Percentiles rank a stretch among this genome's conserved stretches.
Evolutionary conservation across 1,284 basidiomycete species (phyloP).

Genomic region (Ustilago trichophora): DNA sequence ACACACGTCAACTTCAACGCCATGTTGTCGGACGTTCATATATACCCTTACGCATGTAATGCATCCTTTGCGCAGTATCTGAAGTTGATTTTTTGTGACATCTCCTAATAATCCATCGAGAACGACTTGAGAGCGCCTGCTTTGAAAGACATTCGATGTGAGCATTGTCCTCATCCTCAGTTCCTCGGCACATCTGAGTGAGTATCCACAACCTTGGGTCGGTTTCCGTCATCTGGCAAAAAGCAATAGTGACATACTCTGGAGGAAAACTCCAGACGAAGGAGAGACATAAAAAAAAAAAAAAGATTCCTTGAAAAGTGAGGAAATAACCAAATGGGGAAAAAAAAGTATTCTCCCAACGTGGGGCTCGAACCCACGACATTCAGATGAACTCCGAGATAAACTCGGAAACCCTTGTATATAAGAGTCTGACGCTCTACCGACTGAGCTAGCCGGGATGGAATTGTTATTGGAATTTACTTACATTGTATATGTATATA

Average conservation of each 20-base stretch:
- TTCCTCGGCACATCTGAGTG: too few relatives aligned
- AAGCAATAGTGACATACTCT: too few relatives aligned
- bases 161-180: too few relatives aligned
- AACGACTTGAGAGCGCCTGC: too few relatives aligned
- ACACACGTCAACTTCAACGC: background rate
- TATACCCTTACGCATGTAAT: constrained; percentile 7
- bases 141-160: too few relatives aligned
- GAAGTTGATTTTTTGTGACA: too few relatives aligned
- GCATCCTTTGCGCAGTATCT: too few relatives aligned
- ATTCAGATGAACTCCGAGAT: constrained; percentile 52
- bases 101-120: too few relatives aligned
- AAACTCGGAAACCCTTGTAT: constrained; percentile 39
- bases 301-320: background rate
- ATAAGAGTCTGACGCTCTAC: constrained; percentile 67
- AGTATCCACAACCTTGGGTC: too few relatives aligned
- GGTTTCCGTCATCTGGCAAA: too few relatives aligned
- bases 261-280: too few relatives aligned
- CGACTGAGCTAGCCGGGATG: constrained; percentile 67
- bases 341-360: constrained; percentile 54
- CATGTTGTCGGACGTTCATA: background rate
- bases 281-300: background rate
- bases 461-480: constrained; percentile 12
- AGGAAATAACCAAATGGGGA: background rate
- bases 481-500: background rate
- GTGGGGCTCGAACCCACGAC: constrained; percentile 66